Percentiles rank a stretch among this genome's conserved stretches.
Evolutionary conservation across 371 early-diverging fungal genomes (phyloP).

Genomic region (Dichotomocladium elegans): DNA sequence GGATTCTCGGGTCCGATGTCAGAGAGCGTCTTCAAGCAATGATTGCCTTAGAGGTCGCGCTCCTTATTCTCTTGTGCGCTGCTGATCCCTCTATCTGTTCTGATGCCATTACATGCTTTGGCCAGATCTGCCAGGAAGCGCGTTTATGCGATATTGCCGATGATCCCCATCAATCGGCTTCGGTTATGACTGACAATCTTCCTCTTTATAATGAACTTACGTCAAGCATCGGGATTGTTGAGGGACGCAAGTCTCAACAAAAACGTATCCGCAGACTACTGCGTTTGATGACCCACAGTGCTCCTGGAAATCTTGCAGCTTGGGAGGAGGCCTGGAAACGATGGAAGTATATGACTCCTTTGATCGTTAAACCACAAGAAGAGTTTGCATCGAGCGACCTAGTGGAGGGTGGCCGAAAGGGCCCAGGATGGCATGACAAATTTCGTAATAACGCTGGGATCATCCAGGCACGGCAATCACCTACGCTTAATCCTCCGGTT

Average conservation of each 20-base stretch:
- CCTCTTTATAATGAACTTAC: conserved; percentile 71
- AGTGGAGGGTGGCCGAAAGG: conserved; percentile 20
- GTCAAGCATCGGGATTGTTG: conserved; percentile 53
- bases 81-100: conserved; percentile 72
- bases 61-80: conserved; percentile 74
- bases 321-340: conserved; percentile 85
- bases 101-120: conserved; percentile 59
- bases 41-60: conserved; percentile 73
- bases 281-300: conserved; percentile 63
- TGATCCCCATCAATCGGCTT: conserved; percentile 46
- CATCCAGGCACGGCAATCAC: conserved; percentile 3
- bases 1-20: conserved; percentile 42
- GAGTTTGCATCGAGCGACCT: conserved; percentile 36
- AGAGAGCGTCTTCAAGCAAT: conserved; percentile 69
- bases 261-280: conserved; percentile 72
- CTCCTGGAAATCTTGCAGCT: conserved; percentile 76
- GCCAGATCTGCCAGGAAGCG: conserved; percentile 60
- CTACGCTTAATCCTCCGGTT: too few species aligned
- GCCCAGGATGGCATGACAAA: conserved; percentile 41
- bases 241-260: conserved; percentile 75
- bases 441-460: conserved; percentile 23
- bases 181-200: conserved; percentile 71
- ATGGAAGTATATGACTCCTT: conserved; percentile 66
- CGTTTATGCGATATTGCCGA: conserved; percentile 56
- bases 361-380: conserved; percentile 49